Conservation (phyloP, 805 yeast genomes). For the Ogataea populi-albae region DNA sequence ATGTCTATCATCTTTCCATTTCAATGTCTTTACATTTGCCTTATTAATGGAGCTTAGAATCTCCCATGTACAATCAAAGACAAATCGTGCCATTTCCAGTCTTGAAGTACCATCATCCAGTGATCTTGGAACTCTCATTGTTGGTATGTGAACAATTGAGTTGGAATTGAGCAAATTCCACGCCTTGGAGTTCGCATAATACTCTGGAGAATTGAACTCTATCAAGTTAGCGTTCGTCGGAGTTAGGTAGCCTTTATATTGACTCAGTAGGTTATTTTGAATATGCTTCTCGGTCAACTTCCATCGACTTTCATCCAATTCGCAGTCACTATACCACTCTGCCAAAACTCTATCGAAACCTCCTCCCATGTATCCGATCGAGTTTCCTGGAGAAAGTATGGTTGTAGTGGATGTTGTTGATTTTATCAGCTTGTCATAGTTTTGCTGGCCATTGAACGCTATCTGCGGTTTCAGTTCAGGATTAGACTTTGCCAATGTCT, state of each 20-base stretch:
- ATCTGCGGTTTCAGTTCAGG: slow-evolving; percentile 11
- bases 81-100: slow-evolving; percentile 16
- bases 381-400: slow-evolving; percentile 51
- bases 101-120: slow-evolving; percentile 7
- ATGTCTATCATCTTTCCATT: slow-evolving; percentile 15
- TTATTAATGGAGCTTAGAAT: slow-evolving; percentile 26
- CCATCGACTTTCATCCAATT: slow-evolving; percentile 11
- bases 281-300: slow-evolving; percentile 23
- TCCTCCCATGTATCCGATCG: slow-evolving; percentile 49
- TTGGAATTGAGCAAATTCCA: slow-evolving; percentile 29
- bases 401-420: slow-evolving; percentile 23
- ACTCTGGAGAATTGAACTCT: slow-evolving; percentile 22
- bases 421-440: slow-evolving; percentile 14
- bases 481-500: slow-evolving; percentile 2
- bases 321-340: slow-evolving; percentile 20
- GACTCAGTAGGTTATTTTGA: slow-evolving; percentile 11
- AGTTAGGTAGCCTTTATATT: slow-evolving; percentile 33
- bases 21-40: slow-evolving; percentile 15
- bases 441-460: slow-evolving; percentile 5
- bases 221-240: slow-evolving; percentile 31
- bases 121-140: slow-evolving; percentile 38
- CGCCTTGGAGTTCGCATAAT: slow-evolving; percentile 26
- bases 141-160: slow-evolving; percentile 37
- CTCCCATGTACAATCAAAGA: slow-evolving; percentile 40
- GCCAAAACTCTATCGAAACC: slow-evolving; percentile 46